These are phyloP conservation scores for Eucalyptus pauciflora DNA, from an alignment of 345 rosid genomes.

Conservation along the genomic window DNA sequence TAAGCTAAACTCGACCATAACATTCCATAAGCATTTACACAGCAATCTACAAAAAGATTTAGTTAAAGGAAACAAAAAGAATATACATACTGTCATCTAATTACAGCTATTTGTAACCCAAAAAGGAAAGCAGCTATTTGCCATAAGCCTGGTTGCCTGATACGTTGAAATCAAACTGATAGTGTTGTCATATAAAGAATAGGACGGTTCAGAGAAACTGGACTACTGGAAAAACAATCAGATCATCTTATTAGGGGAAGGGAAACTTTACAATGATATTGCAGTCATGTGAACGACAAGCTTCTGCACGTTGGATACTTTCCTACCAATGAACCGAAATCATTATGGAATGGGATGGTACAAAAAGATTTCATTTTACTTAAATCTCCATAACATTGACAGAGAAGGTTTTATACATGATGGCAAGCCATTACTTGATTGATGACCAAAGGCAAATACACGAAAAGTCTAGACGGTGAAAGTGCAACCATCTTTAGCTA, in stretches of 20 bases:
- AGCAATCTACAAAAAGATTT: not conserved
- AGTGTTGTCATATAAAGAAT: not conserved
- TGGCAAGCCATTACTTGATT: not conserved
- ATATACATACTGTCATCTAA: not conserved
- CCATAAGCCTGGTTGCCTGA: not conserved
- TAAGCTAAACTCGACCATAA: not conserved
- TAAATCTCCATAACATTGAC: not conserved
- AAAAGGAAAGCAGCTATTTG: not conserved
- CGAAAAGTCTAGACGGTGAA: not conserved
- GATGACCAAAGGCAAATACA: not conserved
- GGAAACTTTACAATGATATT: not conserved
- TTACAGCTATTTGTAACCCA: not conserved
- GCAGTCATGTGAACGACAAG: not conserved
- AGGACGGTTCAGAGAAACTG: not conserved
- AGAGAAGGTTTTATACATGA: not conserved
- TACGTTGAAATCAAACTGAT: not conserved
- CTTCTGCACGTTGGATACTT: not conserved
- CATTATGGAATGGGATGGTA: not conserved
- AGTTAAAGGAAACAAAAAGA: not conserved
- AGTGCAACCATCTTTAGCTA: not conserved
- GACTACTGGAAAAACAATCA: not conserved
- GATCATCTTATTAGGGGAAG: not conserved
- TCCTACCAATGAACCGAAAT: not conserved
- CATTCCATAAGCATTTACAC: not conserved
- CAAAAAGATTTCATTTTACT: not conserved